Base-by-base conservation (phyloP, 2,329 filamentous ascomycete genomes). In the Pseudogymnoascus sp. region DNA sequence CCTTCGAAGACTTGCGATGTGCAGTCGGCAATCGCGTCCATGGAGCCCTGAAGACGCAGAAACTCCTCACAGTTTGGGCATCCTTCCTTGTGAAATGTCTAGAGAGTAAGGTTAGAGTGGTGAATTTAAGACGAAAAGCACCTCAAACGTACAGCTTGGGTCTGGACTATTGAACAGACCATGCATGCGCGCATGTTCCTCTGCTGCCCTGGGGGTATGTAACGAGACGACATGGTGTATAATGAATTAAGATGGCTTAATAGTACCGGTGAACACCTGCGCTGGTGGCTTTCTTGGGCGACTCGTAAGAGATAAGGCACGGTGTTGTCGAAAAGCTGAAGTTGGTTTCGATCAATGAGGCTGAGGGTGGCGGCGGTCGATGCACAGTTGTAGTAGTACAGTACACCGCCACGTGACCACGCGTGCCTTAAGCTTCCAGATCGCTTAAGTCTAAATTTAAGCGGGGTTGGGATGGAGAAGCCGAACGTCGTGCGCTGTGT, bases 51-150 rank as follows among this genome's bases (percentile, higher is more conserved):
- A 66, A 97, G 88, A 75, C 91, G 87, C 65, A 99, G 88, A 76
- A 96, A 90, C 60, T 90, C 86, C 74, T 97, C 93, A 83, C 95
- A 99, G 81, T 99, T 99, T 66, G 95, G 95, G 74, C 95, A 99
- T 69, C 95, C 95, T 73, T 90, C 83, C 71, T 86, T 84, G 71
- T 87, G 83, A 82, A 99, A 99, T 75, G 90, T 88, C 89, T 93
- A 73, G 34, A 67, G 57, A 39, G 26, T 34, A 21, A 16, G 7
- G n/a, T 29, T 45, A 68, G 62, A 63, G 54, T 65, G 40, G 63
- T 61, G 57, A 62, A 39, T 14, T 31, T 11, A 6, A 34, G 59
- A 11, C 31, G 12, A 12, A 36, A 11, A 47, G 36, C 31, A 36
- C n/a, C 31, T 66, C 69, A 47, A 59, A 75, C 83, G 69, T 79